Evolutionary conservation across 176 grass and related monocot genomes (phyloP).

Genomic region (Avena eriantha): DNA sequence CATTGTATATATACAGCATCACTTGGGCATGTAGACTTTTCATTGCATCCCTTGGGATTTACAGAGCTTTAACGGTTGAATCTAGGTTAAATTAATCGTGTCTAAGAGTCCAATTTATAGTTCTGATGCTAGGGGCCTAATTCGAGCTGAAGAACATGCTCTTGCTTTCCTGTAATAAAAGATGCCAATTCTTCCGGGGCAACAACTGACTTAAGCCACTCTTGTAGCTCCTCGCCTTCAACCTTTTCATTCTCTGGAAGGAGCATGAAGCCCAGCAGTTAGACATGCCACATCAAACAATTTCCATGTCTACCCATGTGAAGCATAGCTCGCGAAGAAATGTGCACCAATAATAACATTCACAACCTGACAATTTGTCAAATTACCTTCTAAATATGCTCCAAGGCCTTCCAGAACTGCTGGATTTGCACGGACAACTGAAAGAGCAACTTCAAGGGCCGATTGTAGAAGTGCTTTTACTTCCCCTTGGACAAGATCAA

Average conservation of each 20-base stretch:
- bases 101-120: slow-evolving; percentile 27
- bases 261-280: slow-evolving; percentile 23
- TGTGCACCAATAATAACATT: neutral
- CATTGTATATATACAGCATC: slow-evolving; percentile 51
- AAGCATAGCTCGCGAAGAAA: slow-evolving; percentile 27
- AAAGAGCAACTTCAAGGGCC: slow-evolving; percentile 94
- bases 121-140: slow-evolving; percentile 49
- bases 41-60: slow-evolving; percentile 38
- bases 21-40: slow-evolving; percentile 36
- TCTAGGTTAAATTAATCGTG: slow-evolving; percentile 52
- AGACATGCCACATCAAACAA: neutral
- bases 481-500: slow-evolving; percentile 91
- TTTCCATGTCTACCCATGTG: slow-evolving; percentile 18
- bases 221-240: slow-evolving; percentile 94
- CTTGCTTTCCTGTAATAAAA: slow-evolving; percentile 77
- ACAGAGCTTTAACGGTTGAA: slow-evolving; percentile 33
- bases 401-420: slow-evolving; percentile 90
- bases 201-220: slow-evolving; percentile 96
- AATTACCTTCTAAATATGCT: slow-evolving; percentile 95
- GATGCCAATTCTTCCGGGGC: slow-evolving; percentile 72
- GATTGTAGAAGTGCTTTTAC: slow-evolving; percentile 89
- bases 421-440: slow-evolving; percentile 88
- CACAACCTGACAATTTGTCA: neutral
- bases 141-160: slow-evolving; percentile 71
- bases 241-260: slow-evolving; percentile 94